These are phyloP conservation scores for Adiantum capillusveneris DNA, from an alignment of 75 land plant genomes.

Conservation along the genomic window DNA sequence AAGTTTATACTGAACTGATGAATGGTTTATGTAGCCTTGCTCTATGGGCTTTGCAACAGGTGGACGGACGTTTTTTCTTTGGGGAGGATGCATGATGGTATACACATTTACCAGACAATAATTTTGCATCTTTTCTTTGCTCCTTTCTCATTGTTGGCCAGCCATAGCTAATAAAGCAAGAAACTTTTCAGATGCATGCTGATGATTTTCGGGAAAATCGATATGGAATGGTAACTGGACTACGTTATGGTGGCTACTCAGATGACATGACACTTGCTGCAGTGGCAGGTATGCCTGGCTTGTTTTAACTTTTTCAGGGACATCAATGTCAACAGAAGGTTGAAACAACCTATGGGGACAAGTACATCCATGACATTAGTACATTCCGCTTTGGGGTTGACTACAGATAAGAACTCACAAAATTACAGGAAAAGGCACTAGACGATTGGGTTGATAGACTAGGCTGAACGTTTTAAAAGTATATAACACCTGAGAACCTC, in stretches of 20 bases:
- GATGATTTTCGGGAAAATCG: slow-evolving; percentile 85
- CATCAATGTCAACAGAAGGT: background rate
- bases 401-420: too few species aligned
- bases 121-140: too few species aligned
- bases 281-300: slow-evolving; percentile 57
- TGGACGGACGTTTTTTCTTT: slow-evolving; percentile 90
- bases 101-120: too few species aligned
- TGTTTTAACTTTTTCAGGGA: background rate
- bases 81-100: slow-evolving; percentile 99
- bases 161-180: background rate
- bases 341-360: too few species aligned
- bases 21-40: slow-evolving; percentile 64
- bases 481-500: too few species aligned
- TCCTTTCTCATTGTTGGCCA: too few species aligned
- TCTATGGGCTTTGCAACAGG: slow-evolving; percentile 99
- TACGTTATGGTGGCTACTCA: slow-evolving; percentile 94
- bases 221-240: slow-evolving; percentile 74
- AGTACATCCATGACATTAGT: too few species aligned
- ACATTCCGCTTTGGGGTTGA: too few species aligned
- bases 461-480: too few species aligned
- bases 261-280: slow-evolving; percentile 99
- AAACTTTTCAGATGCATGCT: slow-evolving; percentile 86
- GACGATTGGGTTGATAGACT: too few species aligned
- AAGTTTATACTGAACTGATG: background rate
- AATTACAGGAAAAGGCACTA: too few species aligned